These are phyloP conservation scores for Saccharomycopsis sp. DNA, from an alignment of 805 yeast species.

Conservation along the genomic window DNA sequence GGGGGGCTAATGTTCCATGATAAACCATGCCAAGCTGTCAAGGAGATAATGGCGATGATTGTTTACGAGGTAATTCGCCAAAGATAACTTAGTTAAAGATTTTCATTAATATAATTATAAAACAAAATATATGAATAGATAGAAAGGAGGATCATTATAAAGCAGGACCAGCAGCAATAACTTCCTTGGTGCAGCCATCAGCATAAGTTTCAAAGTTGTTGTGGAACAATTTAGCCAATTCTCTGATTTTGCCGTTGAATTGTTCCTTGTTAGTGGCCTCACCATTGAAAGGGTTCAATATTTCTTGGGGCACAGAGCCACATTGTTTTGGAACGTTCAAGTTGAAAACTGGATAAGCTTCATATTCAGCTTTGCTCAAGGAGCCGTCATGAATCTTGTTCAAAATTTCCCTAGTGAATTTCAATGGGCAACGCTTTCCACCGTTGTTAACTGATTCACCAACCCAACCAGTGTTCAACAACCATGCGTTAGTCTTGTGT, in stretches of 20 bases:
- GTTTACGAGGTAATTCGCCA: no score
- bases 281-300: constrained; percentile 79
- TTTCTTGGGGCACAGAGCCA: constrained; percentile 68
- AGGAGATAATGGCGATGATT: no score
- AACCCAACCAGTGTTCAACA: constrained; percentile 97
- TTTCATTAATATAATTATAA: no score
- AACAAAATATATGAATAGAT: no score
- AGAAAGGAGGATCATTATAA: no score
- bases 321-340: constrained; percentile 78
- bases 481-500: constrained; percentile 91
- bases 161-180: constrained; percentile 87
- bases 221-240: constrained; percentile 67
- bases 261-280: constrained; percentile 43
- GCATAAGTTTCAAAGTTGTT: constrained; percentile 85
- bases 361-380: constrained; percentile 72
- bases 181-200: constrained; percentile 77
- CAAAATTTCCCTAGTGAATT: constrained; percentile 93
- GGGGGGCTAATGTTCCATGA: no score
- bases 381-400: constrained; percentile 93
- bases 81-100: no score
- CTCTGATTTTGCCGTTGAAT: constrained; percentile 7
- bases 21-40: no score
- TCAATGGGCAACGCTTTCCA: constrained; percentile 95
- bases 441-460: constrained; percentile 90
- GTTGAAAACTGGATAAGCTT: constrained; percentile 79